phyloP scores from a whole-genome alignment of 1,284 basidiomycete species.

The Marasmius fiardii region DNA sequence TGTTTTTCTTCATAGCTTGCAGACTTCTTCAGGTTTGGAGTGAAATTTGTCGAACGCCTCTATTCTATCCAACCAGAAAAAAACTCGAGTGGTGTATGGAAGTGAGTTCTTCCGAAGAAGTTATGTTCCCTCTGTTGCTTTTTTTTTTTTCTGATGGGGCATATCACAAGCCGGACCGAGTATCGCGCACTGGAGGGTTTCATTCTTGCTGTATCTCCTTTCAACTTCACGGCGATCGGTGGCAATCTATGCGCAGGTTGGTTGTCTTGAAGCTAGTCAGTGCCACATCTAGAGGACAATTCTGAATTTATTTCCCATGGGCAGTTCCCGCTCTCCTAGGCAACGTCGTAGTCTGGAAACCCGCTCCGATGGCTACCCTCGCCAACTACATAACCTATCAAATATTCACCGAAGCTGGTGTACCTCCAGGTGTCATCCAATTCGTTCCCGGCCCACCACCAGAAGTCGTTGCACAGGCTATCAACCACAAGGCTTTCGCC shows the following conservation, averaged over 20 bases:
- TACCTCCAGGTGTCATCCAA: slow-evolving; percentile 95
- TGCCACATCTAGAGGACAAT: background rate
- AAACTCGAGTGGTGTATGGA: slow-evolving; percentile 91
- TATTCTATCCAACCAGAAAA: slow-evolving; percentile 88
- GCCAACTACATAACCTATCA: slow-evolving; percentile 93
- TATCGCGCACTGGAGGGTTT: slow-evolving; percentile 97
- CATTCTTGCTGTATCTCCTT: slow-evolving; percentile 95
- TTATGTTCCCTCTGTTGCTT: background rate
- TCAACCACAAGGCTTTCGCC: slow-evolving; percentile 80
- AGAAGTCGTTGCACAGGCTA: slow-evolving; percentile 79
- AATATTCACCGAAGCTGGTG: slow-evolving; percentile 91
- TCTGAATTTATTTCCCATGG: slow-evolving; percentile 10
- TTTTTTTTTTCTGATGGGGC: slow-evolving; percentile 10
- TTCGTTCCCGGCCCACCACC: slow-evolving; percentile 89
- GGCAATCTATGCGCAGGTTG: slow-evolving; percentile 82
- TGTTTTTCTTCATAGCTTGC: slow-evolving; percentile 53
- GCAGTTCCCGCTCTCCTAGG: slow-evolving; percentile 89
- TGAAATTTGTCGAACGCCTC: slow-evolving; percentile 95
- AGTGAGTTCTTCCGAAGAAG: slow-evolving; percentile 53
- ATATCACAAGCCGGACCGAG: slow-evolving; percentile 74
- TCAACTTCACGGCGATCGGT: slow-evolving; percentile 98
- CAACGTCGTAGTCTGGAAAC: slow-evolving; percentile 97
- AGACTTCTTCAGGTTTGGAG: slow-evolving; percentile 97
- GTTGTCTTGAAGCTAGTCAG: no score
- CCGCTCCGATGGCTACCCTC: slow-evolving; percentile 92